phyloP scores from a whole-genome alignment of 2,329 filamentous ascomycete genomes.

The Aspergillus sp. region DNA sequence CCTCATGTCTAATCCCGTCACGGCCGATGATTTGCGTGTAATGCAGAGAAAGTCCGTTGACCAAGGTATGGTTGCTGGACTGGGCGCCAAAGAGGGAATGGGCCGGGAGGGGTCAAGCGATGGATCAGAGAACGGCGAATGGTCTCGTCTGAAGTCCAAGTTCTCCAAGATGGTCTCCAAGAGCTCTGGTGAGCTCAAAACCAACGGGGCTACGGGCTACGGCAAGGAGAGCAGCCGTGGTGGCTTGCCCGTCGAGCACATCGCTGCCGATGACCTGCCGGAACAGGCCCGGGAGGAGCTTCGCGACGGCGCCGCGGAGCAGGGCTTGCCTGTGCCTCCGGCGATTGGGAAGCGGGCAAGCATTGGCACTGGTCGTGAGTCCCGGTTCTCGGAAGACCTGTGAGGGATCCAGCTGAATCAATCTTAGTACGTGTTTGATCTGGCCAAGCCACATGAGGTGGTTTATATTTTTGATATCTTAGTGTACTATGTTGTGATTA shows the following conservation, averaged over 20 bases:
- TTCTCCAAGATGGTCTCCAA: constrained; percentile 26
- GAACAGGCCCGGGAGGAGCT: constrained; percentile 19
- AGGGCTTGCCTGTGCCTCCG: constrained; percentile 29
- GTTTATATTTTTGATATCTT: too few species aligned
- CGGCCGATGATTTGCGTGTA: constrained; percentile 19
- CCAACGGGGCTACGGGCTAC: constrained; percentile 13
- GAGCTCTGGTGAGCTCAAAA: constrained; percentile 17
- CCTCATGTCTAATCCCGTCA: constrained; percentile 33
- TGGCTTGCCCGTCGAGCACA: constrained; percentile 12
- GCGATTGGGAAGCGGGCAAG: constrained; percentile 21
- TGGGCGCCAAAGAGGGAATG: constrained; percentile 13
- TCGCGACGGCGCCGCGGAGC: constrained; percentile 28
- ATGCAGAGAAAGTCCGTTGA: constrained; percentile 15
- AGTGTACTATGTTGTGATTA: too few species aligned
- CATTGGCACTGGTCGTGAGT: constrained; percentile 28
- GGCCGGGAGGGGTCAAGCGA: constrained; percentile 9
- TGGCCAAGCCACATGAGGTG: too few species aligned
- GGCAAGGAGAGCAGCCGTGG: constrained; percentile 5
- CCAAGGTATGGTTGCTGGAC: constrained; percentile 14
- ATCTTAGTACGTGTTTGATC: too few species aligned
- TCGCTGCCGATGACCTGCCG: constrained; percentile 8
- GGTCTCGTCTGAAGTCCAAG: constrained; percentile 24
- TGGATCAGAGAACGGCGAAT: constrained; percentile 18
- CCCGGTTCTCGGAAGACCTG: constrained; percentile 37
- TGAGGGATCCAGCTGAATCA: constrained; percentile 10